phyloP scores from a whole-genome alignment of 495 filamentous ascomycete genomes.

The Hypoxylon fuscum region DNA sequence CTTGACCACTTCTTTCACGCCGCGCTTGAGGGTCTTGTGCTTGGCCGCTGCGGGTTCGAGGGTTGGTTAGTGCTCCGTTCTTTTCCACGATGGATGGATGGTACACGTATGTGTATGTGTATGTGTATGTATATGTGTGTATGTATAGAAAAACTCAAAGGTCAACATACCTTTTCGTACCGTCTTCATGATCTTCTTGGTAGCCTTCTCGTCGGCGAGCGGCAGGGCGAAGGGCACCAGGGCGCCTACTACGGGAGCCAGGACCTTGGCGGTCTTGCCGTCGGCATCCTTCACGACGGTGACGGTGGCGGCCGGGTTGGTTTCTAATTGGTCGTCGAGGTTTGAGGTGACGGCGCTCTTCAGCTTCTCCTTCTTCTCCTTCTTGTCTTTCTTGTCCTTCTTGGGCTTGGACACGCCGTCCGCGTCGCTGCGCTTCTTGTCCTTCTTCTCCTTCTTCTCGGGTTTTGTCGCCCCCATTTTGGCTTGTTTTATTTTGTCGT shows the following conservation, averaged over 20 bases:
- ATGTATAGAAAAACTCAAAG: background rate
- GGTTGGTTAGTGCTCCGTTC: conserved; percentile 25
- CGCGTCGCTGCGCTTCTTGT: conserved; percentile 79
- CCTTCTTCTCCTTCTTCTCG: conserved; percentile 77
- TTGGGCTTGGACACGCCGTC: conserved; percentile 76
- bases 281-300: conserved; percentile 53
- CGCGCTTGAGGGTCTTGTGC: conserved; percentile 91
- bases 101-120: too few relatives aligned
- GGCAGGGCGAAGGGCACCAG: conserved; percentile 94
- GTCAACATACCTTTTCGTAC: conserved; percentile 87
- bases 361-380: conserved; percentile 69
- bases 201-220: conserved; percentile 86
- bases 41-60: conserved; percentile 79
- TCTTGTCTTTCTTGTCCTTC: conserved; percentile 79
- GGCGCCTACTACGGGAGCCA: conserved; percentile 67
- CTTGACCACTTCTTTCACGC: conserved; percentile 99
- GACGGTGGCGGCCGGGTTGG: conserved; percentile 41
- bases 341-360: conserved; percentile 62
- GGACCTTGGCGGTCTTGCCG: conserved; percentile 58
- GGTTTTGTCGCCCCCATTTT: conserved; percentile 49
- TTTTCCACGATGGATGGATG: conserved; percentile 2
- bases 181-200: conserved; percentile 91
- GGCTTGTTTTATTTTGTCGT: background rate
- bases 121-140: too few relatives aligned
- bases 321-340: conserved; percentile 53